These are phyloP conservation scores for Posidonia oceanica DNA, from an alignment of 116 monocot genomes.

Conservation along the genomic window DNA sequence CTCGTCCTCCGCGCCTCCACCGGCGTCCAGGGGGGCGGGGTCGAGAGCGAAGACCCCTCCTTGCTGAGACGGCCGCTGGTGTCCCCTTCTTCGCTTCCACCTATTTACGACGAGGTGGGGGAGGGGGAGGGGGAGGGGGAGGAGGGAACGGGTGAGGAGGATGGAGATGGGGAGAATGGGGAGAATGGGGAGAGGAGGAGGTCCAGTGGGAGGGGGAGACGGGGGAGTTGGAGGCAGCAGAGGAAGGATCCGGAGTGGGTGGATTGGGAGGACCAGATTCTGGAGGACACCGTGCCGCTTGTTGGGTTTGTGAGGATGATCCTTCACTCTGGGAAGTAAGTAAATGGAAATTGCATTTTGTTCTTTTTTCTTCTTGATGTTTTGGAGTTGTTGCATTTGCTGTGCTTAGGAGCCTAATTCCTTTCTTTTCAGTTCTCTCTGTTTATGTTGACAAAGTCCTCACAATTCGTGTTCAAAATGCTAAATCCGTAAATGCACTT, in stretches of 20 bases:
- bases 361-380: neutral
- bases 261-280: constrained; percentile 85
- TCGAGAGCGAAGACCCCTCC: constrained; percentile 7
- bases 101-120: neutral
- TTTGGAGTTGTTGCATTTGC: neutral
- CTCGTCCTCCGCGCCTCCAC: constrained; percentile 4
- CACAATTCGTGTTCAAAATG: no score
- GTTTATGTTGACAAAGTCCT: no score
- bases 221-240: constrained; percentile 2
- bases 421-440: neutral
- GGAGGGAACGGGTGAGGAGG: neutral
- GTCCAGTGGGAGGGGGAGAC: neutral
- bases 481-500: no score
- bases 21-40: constrained; percentile 1
- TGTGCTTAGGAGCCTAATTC: no score
- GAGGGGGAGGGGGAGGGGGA: neutral
- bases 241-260: constrained; percentile 36
- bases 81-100: neutral
- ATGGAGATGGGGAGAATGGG: neutral
- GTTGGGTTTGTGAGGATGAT: constrained; percentile 97
- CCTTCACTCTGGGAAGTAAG: constrained; percentile 94
- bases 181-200: neutral
- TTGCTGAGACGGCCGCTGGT: constrained; percentile 19
- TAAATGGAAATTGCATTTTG: neutral
- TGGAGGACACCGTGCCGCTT: constrained; percentile 93